Evolutionary conservation across 805 yeast species (phyloP), one percentile per base, ranked within the genome.

Genomic region (Myxozyma udenii): DNA sequence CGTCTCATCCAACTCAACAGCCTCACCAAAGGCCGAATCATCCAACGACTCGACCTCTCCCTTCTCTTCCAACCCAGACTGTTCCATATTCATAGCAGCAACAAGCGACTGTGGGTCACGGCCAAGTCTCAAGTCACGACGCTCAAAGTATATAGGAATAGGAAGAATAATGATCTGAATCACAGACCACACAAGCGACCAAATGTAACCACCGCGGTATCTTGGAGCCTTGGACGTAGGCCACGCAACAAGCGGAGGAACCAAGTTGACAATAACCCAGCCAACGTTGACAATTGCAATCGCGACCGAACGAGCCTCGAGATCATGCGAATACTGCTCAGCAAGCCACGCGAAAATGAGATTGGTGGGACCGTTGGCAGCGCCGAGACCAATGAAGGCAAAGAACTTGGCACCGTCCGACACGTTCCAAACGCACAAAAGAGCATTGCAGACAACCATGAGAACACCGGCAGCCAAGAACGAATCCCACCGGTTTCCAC

Each of bases 401-500:
- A 79, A 80, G 80, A 82, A 79, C 62, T 77, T 80, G 4, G 79
- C 81, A 5, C 74, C 63, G 57, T 78, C 78, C 1, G 77, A 70
- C 4, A 81, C 76, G 44, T 76, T 44, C 84, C 84, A 81, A 7
- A 73, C 77, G 2, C 82, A 78, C 49, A 80, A 65, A 37, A 80
- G 67, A 4, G 73, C 67, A 56, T 79, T 78, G 51, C 56, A 48
- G 21, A 50, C 37, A 19, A 51, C 28, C 18, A 50, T 41, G 14
- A 57, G 39, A 16, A 55, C 24, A 12, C 53, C 59, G n/a, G 41
- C 46, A 7, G 28, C 22, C 16, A 48, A 7, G 40, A 55, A 36
- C 1, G 50, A 21, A 24, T 55, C 59, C 53, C 53, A 55, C 26
- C 57, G 33, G 46, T 43, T 49, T 18, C 41, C 11, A 12, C 59